Evolutionary conservation across 768 basidiomycete species (phyloP), one percentile per base, ranked within the genome.

Genomic region (Tricholoma sp.): DNA sequence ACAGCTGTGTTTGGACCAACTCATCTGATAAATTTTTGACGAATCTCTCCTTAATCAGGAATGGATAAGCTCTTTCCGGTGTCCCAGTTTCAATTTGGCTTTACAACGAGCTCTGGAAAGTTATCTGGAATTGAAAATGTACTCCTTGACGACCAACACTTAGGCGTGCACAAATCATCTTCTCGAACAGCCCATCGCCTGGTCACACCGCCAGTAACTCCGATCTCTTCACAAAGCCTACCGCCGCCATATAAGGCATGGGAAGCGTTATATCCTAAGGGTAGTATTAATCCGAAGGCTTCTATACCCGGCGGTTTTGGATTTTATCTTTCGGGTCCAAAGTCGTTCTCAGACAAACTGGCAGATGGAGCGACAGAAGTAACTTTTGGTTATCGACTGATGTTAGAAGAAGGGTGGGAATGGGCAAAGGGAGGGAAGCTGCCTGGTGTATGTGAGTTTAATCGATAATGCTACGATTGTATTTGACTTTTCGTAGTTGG

Each of bases 391-490:
- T 91, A 90, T 64, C 78, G 83, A 2, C 76, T 88, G 66, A 82
- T 83, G 78, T 78, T 90, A 49, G 69, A 83, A 56, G 65, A 72
- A 0, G 84, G 74, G 1, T 90, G 85, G 79, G 77, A 81, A 36
- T 90, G 83, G 78, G 76, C 72, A n/a, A 84, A 84, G 62, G 89
- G 89, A 29, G 89, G 89, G 1, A 91, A 91, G 64, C 72, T 90
- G 13, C 88, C 89, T 32, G 89, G 89, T 10, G 68, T 86, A 13
- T 87, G 85, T 83, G 59, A 63, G 86, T 74, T 13, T 50, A 13
- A 7, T 18, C n/a, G 10, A 4, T n/a, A 11, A 15, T 15, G 10
- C 32, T 36, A 20, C 10, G 6, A 24, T n/a, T 8, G 7, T 10
- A 41, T n/a, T 15, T 54, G 37, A 50, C 17, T n/a, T 32, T 55